Evolutionary conservation across 2,329 filamentous ascomycete species (phyloP).

Genomic region (Aspergillus carbonarius): DNA sequence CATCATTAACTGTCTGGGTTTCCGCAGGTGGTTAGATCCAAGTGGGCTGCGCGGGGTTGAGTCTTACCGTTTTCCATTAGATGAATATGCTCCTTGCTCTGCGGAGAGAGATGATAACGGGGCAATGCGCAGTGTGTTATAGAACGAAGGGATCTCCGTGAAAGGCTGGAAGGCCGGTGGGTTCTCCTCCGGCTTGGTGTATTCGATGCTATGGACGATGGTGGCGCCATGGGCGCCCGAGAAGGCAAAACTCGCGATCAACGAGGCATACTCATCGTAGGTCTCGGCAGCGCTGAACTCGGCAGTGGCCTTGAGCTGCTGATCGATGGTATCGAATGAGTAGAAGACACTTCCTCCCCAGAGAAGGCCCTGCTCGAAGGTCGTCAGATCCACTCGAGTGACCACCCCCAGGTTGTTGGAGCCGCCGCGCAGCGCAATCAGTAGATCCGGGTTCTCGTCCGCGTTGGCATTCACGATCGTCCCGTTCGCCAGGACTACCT

Average conservation of each 20-base stretch:
- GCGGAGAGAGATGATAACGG: not conserved
- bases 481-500: slow-evolving; percentile 49
- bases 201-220: not conserved
- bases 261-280: not conserved
- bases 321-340: slow-evolving; percentile 14
- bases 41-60: no score
- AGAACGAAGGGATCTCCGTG: not conserved
- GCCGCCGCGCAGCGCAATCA: slow-evolving; percentile 32
- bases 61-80: not conserved
- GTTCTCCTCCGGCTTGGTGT: not conserved
- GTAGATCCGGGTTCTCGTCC: slow-evolving; percentile 25
- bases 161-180: no score
- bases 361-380: slow-evolving; percentile 23
- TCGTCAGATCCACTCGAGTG: slow-evolving; percentile 21
- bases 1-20: no score
- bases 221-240: not conserved
- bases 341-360: slow-evolving; percentile 41
- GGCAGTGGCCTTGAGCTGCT: not conserved
- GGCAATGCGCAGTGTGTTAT: not conserved
- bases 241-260: not conserved
- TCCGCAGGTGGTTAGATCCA: no score
- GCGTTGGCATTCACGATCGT: slow-evolving; percentile 43
- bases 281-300: not conserved
- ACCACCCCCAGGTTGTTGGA: slow-evolving; percentile 34
- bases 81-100: not conserved